Percentiles rank a stretch among this genome's conserved stretches.
Evolutionary conservation across 2,329 filamentous ascomycete genomes (phyloP).

Genomic region (Cytospora piceae): DNA sequence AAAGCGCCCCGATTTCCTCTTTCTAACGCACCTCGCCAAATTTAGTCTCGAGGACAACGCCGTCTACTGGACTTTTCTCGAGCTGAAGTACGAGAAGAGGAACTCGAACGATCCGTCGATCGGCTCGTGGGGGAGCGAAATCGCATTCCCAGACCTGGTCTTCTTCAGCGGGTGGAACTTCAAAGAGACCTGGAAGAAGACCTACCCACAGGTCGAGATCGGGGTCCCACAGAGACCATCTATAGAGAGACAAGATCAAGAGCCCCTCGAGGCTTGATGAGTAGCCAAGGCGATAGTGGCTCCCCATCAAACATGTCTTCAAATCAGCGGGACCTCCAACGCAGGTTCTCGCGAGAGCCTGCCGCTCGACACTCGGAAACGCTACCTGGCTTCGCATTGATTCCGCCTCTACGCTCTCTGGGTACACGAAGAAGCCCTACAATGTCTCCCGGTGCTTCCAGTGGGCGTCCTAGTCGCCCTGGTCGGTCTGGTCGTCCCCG

Average conservation of each 20-base stretch:
- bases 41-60: constrained; percentile 18
- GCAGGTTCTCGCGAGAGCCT: constrained; percentile 43
- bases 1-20: not conserved
- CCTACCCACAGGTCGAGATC: constrained; percentile 18
- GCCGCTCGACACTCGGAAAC: constrained; percentile 35
- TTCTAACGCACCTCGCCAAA: not conserved
- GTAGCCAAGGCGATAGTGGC: constrained; percentile 7
- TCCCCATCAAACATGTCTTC: constrained; percentile 42
- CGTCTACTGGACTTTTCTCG: constrained; percentile 21
- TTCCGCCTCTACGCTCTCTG: constrained; percentile 44
- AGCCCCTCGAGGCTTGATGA: constrained; percentile 6
- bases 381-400: constrained; percentile 35
- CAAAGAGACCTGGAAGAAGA: constrained; percentile 3
- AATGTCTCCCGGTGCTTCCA: constrained; percentile 35
- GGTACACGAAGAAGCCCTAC: constrained; percentile 36
- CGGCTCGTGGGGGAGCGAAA: constrained; percentile 12
- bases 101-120: constrained; percentile 18
- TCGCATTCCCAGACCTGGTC: constrained; percentile 3
- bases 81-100: constrained; percentile 25
- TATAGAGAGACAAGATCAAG: constrained; percentile 7
- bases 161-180: constrained; percentile 15
- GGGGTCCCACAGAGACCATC: constrained; percentile 28
- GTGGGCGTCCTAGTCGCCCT: constrained; percentile 28
- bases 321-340: constrained; percentile 41
- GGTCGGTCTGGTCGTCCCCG: constrained; percentile 22